These are phyloP conservation scores for Takakia lepidozioides DNA, from an alignment of 225 moss, liverwort and hornwort genomes.

Conservation along the genomic window DNA sequence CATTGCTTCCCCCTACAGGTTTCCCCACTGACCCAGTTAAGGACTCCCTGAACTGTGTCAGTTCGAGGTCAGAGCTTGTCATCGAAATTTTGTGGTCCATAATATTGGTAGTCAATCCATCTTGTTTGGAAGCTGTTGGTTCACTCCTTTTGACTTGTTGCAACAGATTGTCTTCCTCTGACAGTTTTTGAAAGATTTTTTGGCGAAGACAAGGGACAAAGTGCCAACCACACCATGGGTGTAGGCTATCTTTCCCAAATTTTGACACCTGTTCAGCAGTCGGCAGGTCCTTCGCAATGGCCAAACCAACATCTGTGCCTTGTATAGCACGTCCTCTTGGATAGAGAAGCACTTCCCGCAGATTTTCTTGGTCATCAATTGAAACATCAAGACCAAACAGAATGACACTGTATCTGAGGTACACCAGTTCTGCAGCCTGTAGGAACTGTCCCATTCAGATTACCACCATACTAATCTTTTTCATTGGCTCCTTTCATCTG, in stretches of 20 bases:
- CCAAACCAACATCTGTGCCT: constrained; percentile 43
- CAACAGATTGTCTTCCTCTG: constrained; percentile 28
- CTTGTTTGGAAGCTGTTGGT: constrained; percentile 5
- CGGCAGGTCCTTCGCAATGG: constrained; percentile 40
- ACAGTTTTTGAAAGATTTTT: neutral
- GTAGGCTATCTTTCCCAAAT: constrained; percentile 1
- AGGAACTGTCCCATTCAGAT: too few relatives aligned
- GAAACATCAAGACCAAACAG: constrained; percentile 41
- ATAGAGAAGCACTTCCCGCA: constrained; percentile 38
- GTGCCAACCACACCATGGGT: constrained; percentile 14
- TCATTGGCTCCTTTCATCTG: neutral
- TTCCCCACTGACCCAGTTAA: neutral
- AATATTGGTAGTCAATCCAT: constrained; percentile 5
- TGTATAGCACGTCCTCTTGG: constrained; percentile 29
- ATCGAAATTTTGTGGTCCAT: constrained; percentile 32
- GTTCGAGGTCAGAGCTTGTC: neutral
- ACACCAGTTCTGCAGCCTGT: constrained; percentile 52
- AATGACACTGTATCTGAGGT: constrained; percentile 28
- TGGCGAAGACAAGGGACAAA: constrained; percentile 6
- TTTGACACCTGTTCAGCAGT: constrained; percentile 36
- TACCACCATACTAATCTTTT: too few relatives aligned
- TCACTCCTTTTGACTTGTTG: constrained; percentile 16
- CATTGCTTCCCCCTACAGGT: too few relatives aligned
- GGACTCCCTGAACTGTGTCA: neutral
- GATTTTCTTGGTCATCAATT: constrained; percentile 22